These are phyloP conservation scores for Pichia sp. DNA, from an alignment of 1,139 yeast species.

Conservation along the genomic window DNA sequence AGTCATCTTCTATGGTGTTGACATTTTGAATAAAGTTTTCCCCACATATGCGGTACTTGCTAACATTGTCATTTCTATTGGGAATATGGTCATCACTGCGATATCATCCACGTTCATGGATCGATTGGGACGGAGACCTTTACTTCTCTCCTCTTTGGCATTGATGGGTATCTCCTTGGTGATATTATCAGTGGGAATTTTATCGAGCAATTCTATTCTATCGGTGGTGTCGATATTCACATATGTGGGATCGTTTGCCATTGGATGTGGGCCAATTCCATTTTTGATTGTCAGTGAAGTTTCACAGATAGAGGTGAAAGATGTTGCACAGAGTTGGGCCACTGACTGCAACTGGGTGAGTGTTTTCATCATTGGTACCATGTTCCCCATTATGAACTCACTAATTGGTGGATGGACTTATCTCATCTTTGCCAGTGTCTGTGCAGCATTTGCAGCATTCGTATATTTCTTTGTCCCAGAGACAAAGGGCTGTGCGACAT, in stretches of 20 bases:
- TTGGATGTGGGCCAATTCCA: conserved; percentile 94
- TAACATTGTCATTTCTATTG: conserved; percentile 66
- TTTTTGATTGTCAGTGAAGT: conserved; percentile 85
- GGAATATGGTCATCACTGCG: conserved; percentile 68
- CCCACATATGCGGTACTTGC: conserved; percentile 65
- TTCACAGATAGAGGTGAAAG: conserved; percentile 72
- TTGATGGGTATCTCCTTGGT: conserved; percentile 66
- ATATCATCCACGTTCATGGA: conserved; percentile 70
- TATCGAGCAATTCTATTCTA: conserved; percentile 39
- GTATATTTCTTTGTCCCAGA: conserved; percentile 58
- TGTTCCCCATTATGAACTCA: conserved; percentile 67
- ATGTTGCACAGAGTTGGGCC: conserved; percentile 89
- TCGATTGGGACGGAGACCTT: conserved; percentile 65
- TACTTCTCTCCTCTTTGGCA: conserved; percentile 55
- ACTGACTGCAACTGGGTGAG: conserved; percentile 88
- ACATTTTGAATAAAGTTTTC: conserved; percentile 60
- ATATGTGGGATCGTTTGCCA: conserved; percentile 78
- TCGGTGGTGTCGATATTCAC: conserved; percentile 62
- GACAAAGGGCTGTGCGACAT: conserved; percentile 58
- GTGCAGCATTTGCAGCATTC: conserved; percentile 42
- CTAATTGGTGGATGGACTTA: conserved; percentile 76
- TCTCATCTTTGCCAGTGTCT: conserved; percentile 56
- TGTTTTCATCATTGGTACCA: conserved; percentile 72
- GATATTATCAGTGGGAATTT: conserved; percentile 60
- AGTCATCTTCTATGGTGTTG: conserved; percentile 86